Base-by-base conservation (phyloP, 768 basidiomycete species). In the Royoungia palumana region DNA sequence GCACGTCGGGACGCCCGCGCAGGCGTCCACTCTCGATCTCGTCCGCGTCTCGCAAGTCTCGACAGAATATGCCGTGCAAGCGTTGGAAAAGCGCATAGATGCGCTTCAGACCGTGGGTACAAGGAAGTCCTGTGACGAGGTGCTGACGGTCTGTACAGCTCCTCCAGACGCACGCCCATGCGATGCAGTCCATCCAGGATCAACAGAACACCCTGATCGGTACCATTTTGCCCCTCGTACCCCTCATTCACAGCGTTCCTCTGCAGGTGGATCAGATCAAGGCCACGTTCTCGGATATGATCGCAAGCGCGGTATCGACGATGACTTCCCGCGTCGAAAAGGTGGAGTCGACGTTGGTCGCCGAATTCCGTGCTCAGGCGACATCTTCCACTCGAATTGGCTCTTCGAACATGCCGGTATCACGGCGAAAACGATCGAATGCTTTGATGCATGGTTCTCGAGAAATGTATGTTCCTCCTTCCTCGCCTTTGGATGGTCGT, bases 221-320 rank as follows among this genome's bases (percentile, higher is more conserved):
- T 20, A 69, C 79, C 11, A 65, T 89, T 2, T 52, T 78, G 0
- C 83, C 87, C 7, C 63, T 89, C 14, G 64, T 84, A 3, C 83
- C 86, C 22, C 66, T 84, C 5, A 50, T 87, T 2, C 82, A 85
- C 50, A 68, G 79, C 9, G 54, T 87, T 17, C 79, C 83, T 1
- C 62, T 77, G 1, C 81, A 84, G 55, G 72, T 87, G 44, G 64
- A 67, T 12, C 60, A 58, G 28, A 49, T 59, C 44, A 66, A 60
- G 47, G 16, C 42, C 4, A 25, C 47, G 7, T 17, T 65, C 11
- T 49, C 56, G 0, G 58, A 61, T 19, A 46, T 46, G 53, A 51
- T 67, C 9, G 46, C 48, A 1, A 52, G 47, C 17, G 61, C 49
- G 12, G 47, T 58, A n/a, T 50, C 54, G 17, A 51, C 51, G 21